phyloP scores from a whole-genome alignment of 2,329 filamentous ascomycete genomes.

The Cladorrhinum sp. region DNA sequence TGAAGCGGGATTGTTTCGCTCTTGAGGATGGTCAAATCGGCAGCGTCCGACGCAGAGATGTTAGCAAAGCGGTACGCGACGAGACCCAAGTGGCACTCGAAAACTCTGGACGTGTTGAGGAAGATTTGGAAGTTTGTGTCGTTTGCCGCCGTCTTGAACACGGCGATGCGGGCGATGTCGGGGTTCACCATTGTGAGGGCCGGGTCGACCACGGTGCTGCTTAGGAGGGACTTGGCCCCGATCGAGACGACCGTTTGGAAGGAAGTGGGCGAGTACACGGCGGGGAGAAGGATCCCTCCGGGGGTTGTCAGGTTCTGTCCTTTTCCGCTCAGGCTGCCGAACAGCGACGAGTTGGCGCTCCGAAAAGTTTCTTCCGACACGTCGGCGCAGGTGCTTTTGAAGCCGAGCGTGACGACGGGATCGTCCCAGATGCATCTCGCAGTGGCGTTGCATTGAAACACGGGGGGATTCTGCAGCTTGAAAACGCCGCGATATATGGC shows the following conservation, averaged over 20 bases:
- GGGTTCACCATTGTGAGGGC: background rate
- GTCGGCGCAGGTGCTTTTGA: conserved; percentile 18
- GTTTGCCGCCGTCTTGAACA: conserved; percentile 5
- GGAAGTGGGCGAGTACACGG: background rate
- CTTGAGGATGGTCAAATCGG: background rate
- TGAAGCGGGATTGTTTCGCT: background rate
- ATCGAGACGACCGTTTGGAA: conserved; percentile 15
- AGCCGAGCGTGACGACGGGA: conserved; percentile 19
- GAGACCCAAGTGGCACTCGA: conserved; percentile 17
- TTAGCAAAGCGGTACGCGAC: conserved; percentile 13
- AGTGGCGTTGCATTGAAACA: conserved; percentile 19
- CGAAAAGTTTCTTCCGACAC: conserved; percentile 15
- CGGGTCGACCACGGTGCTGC: background rate
- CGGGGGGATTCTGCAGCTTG: conserved; percentile 5
- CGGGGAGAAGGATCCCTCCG: conserved; percentile 2
- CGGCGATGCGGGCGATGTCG: conserved; percentile 11
- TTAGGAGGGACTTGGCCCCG: background rate
- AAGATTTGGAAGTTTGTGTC: background rate
- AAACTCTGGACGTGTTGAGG: conserved; percentile 1
- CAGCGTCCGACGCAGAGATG: conserved; percentile 10
- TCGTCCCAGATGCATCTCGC: conserved; percentile 19
- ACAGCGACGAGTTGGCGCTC: background rate
- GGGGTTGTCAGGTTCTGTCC: conserved; percentile 6
- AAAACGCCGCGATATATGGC: conserved; percentile 21
- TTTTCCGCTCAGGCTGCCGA: background rate